These are phyloP conservation scores for Hyphopichia pseudoburtonii DNA, from an alignment of 1,139 yeast genomes.

Conservation along the genomic window DNA sequence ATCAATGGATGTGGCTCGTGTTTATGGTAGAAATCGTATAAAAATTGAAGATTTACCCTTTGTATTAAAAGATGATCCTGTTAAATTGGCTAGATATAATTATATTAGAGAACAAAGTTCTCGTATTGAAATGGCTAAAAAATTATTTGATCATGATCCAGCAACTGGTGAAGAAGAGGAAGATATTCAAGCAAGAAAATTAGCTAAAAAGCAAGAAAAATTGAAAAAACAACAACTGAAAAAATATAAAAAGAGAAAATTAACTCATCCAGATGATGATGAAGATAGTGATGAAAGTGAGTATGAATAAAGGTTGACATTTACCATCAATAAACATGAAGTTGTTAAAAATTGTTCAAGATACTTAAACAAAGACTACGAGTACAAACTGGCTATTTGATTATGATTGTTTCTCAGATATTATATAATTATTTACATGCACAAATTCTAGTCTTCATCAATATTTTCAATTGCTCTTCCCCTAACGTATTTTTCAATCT, in stretches of 20 bases:
- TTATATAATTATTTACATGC: slow-evolving; percentile 2
- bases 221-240: slow-evolving; percentile 5
- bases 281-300: slow-evolving; percentile 3
- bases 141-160: slow-evolving; percentile 67
- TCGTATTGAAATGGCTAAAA: slow-evolving; percentile 76
- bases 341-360: no score
- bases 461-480: slow-evolving; percentile 64
- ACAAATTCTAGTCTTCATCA: slow-evolving; percentile 14
- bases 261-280: slow-evolving; percentile 1
- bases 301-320: background rate
- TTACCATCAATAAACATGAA: no score
- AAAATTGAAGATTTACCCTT: slow-evolving; percentile 87
- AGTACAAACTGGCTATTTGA: no score
- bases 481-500: slow-evolving; percentile 58
- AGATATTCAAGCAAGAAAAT: background rate
- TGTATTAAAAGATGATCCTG: slow-evolving; percentile 78
- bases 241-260: slow-evolving; percentile 9
- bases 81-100: slow-evolving; percentile 79
- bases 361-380: no score
- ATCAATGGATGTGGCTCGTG: slow-evolving; percentile 22
- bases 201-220: background rate
- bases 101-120: slow-evolving; percentile 75
- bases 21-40: slow-evolving; percentile 63
- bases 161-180: slow-evolving; percentile 10
- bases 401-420: no score